phyloP scores from a whole-genome alignment of 192 early-diverging fungal species.

The Coemansia sp. region DNA sequence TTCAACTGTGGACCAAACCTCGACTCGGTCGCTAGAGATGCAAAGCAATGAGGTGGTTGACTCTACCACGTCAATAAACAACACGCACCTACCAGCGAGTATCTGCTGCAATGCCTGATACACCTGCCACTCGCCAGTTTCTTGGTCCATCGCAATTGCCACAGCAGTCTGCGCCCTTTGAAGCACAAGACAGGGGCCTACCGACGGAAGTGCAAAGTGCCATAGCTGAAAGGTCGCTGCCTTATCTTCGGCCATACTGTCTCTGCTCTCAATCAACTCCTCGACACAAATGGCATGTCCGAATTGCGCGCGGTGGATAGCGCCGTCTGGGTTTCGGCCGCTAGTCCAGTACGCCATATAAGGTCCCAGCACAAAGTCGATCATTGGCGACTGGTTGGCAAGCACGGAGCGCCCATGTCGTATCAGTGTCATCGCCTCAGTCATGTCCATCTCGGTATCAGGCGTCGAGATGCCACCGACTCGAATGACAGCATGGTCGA shows the following conservation, averaged over 20 bases:
- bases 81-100: conserved; percentile 6
- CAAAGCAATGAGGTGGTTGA: conserved; percentile 12
- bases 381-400: conserved; percentile 33
- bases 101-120: conserved; percentile 1
- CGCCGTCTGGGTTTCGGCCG: conserved; percentile 12
- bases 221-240: conserved; percentile 15
- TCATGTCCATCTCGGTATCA: not conserved
- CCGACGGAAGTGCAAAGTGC: conserved; percentile 12
- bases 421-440: not conserved
- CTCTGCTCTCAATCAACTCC: not conserved
- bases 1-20: not conserved
- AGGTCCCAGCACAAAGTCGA: conserved; percentile 16
- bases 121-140: conserved; percentile 25
- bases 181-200: not conserved
- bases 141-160: conserved; percentile 4
- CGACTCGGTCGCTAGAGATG: conserved; percentile 15
- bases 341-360: conserved; percentile 21
- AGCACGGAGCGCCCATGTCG: conserved; percentile 14
- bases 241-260: not conserved
- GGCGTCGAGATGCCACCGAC: conserved; percentile 1
- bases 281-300: conserved; percentile 15
- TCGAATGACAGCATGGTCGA: conserved; percentile 25
- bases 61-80: conserved; percentile 10
- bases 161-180: not conserved
- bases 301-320: conserved; percentile 24